Percentiles rank a stretch among this genome's conserved stretches.
Evolutionary conservation across 805 yeast species (phyloP).

Genomic region (Sugiyamaella qingdaonensis): DNA sequence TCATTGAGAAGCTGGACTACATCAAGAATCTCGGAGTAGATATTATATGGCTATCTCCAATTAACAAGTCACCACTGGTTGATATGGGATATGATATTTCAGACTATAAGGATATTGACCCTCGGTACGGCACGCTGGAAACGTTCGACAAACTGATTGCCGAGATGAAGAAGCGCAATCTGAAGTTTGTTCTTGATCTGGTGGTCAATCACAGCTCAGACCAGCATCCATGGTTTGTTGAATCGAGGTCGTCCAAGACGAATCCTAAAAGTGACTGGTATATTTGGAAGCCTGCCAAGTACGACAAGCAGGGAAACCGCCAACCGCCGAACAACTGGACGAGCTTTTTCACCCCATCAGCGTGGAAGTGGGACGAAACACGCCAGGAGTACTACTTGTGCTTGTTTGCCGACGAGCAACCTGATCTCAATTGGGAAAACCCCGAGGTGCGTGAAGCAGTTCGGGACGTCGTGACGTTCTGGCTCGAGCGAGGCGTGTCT

Average conservation of each 20-base stretch:
- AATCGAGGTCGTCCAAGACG: conserved; percentile 46
- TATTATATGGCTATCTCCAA: conserved; percentile 55
- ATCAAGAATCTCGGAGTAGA: conserved; percentile 47
- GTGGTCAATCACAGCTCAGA: conserved; percentile 57
- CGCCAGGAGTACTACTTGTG: conserved; percentile 54
- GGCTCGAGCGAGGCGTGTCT: conserved; percentile 53
- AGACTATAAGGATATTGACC: conserved; percentile 49
- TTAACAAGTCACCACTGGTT: conserved; percentile 54
- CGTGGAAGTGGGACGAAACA: conserved; percentile 53
- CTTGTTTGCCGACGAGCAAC: conserved; percentile 51
- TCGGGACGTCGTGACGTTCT: conserved; percentile 47
- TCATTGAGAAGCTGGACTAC: conserved; percentile 49
- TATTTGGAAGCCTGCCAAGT: conserved; percentile 50
- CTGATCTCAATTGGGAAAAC: conserved; percentile 62
- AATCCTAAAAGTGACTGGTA: conserved; percentile 61
- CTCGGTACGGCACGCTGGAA: conserved; percentile 50
- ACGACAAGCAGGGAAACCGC: conserved; percentile 45
- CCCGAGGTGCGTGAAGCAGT: conserved; percentile 37
- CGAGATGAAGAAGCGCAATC: conserved; percentile 46
- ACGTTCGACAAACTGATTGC: conserved; percentile 48
- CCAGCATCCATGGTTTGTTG: conserved; percentile 56
- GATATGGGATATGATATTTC: conserved; percentile 63
- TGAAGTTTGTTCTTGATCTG: conserved; percentile 51
- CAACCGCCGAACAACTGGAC: conserved; percentile 57
- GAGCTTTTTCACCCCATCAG: conserved; percentile 49